Percentiles rank a stretch among this genome's conserved stretches.
phyloP scores from a whole-genome alignment of 352 stramenopile genomes.

The Phytophthora palmivora region DNA sequence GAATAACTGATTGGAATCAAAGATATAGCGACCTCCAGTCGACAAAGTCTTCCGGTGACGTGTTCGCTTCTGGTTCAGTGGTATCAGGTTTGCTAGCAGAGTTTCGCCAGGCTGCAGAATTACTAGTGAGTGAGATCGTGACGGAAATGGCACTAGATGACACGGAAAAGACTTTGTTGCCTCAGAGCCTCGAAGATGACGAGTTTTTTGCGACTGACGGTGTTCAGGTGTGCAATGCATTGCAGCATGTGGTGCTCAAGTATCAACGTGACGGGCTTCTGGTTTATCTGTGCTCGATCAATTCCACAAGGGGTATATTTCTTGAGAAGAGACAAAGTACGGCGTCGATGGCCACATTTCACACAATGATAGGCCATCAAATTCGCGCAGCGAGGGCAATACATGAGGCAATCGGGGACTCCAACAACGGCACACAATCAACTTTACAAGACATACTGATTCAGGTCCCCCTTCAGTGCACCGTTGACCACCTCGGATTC shows the following conservation, averaged over 20 bases:
- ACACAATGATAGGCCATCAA: conserved; percentile 59
- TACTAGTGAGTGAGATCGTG: conserved; percentile 40
- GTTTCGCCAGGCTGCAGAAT: conserved; percentile 52
- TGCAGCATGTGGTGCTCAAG: conserved; percentile 21
- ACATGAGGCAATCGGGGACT: conserved; percentile 35
- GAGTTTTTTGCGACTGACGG: conserved; percentile 52
- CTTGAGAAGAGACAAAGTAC: conserved; percentile 19
- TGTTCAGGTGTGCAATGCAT: conserved; percentile 5
- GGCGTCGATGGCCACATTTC: conserved; percentile 19
- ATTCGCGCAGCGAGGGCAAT: conserved; percentile 51
- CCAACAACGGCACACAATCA: conserved; percentile 7
- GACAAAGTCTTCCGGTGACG: conserved; percentile 6
- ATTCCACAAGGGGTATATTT: not conserved
- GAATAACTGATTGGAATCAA: conserved; percentile 36
- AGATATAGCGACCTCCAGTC: conserved; percentile 21
- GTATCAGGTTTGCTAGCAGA: conserved; percentile 38
- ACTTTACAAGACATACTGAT: conserved; percentile 10
- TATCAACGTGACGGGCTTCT: conserved; percentile 43
- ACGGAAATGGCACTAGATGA: conserved; percentile 40
- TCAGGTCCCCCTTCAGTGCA: conserved; percentile 64
- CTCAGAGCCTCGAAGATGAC: conserved; percentile 32
- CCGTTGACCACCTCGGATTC: conserved; percentile 67
- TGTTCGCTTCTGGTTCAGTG: conserved; percentile 28
- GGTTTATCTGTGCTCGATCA: conserved; percentile 41
- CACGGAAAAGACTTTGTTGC: conserved; percentile 25